Base-by-base conservation (phyloP, 768 basidiomycete species). In the Lyophyllum decastes region DNA sequence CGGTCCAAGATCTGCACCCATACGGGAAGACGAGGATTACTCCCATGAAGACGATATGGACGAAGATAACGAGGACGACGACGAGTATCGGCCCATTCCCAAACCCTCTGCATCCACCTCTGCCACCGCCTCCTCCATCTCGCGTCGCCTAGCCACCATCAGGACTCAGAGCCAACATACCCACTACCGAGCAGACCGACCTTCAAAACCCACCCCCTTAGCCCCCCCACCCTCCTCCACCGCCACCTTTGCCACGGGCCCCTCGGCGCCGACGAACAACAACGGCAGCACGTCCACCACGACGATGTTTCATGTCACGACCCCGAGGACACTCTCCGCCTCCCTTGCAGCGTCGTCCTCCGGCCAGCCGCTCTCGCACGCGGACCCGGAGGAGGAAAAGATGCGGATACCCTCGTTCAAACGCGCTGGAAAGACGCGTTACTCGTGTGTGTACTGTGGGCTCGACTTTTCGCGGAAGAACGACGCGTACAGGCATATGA, bases 401-500 rank as follows among this genome's bases (percentile, higher is more conserved):
- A 53, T 59, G 57, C 61, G 57, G 16, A 62, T 62, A 9, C 61
- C 61, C 6, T 55, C 54, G 14, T 62, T 59, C 45, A 62, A 59
- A 24, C 61, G 58, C 34, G 57, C 54, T 3, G 58, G 61, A 2
- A 62, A 62, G 33, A 62, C 61, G 9, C 50, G 61, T 2, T 62
- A 59, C 48, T 12, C 51, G 27, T 62, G 61, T 19, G 26, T 62
- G 2, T 59, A 56, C 50, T 62, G 61, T 54, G 4, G 26, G 2
- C 58, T 55, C 33, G 57, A 62, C 25, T 62, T 62, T 41, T 49
- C 50, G 4, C 24, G 61, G n/a, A 59, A 59, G 43, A 62, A 62
- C 54, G 61, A 62, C 22, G 61, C 61, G 47, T 62, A 59, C 10
- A 35, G 61, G 26, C 61, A 62, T 30, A 62, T 62, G 61, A 59